phyloP scores from a whole-genome alignment of 441 rosid genomes.

The Populus tomentosa region DNA sequence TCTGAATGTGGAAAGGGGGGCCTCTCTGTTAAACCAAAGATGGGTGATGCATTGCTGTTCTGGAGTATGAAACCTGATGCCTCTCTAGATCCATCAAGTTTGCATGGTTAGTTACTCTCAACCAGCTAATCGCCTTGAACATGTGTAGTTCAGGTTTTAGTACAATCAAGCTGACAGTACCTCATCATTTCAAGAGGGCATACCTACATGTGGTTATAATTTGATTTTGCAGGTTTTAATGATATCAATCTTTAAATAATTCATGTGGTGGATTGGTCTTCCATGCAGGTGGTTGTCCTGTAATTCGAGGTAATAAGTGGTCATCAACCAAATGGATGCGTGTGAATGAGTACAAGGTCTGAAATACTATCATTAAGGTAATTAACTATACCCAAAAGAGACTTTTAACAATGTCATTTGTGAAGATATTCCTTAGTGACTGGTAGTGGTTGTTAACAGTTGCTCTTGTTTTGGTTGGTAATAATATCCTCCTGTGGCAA shows the following conservation, averaged over 20 bases:
- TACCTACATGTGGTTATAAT: neutral
- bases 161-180: neutral
- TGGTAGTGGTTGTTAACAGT: neutral
- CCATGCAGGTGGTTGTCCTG: conserved; percentile 79
- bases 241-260: neutral
- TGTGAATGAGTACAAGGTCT: conserved; percentile 58
- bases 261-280: conserved; percentile 10
- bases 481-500: too few relatives aligned
- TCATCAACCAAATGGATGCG: conserved; percentile 93
- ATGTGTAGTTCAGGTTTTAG: conserved; percentile 12
- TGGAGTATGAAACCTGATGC: conserved; percentile 96
- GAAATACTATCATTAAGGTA: conserved; percentile 36
- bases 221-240: conserved; percentile 3
- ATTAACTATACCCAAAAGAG: neutral
- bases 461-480: neutral
- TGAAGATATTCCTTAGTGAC: neutral
- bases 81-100: conserved; percentile 70
- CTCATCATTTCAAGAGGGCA: neutral
- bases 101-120: conserved; percentile 59
- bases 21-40: conserved; percentile 83
- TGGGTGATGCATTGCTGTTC: conserved; percentile 91
- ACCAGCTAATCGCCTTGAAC: neutral
- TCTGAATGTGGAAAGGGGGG: too few relatives aligned
- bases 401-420: neutral
- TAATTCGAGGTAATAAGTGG: conserved; percentile 88